phyloP scores from a whole-genome alignment of 805 yeast genomes.

The Wickerhamiella nectarea region DNA sequence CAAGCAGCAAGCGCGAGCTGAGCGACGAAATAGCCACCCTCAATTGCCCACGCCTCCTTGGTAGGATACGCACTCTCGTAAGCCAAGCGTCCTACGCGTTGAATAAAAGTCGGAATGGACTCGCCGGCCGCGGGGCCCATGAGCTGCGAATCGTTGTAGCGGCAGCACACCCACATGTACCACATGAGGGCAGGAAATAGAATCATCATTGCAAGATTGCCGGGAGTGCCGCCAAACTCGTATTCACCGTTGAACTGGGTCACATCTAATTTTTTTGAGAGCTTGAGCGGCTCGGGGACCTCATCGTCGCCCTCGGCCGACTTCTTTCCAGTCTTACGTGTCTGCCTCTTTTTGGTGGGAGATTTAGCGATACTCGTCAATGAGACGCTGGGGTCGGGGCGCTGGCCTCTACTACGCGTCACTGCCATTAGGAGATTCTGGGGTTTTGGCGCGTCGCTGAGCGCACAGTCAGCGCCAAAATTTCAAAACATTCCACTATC shows the following conservation, averaged over 20 bases:
- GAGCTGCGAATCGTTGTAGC: slow-evolving; percentile 58
- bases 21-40: slow-evolving; percentile 49
- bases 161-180: slow-evolving; percentile 89
- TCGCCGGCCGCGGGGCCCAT: slow-evolving; percentile 54
- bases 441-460: too few relatives aligned
- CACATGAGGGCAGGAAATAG: slow-evolving; percentile 92
- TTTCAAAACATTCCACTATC: too few relatives aligned
- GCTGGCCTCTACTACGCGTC: slow-evolving; percentile 2
- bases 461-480: too few relatives aligned
- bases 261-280: slow-evolving; percentile 13
- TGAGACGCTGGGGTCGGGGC: background rate
- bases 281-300: background rate
- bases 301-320: background rate
- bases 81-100: slow-evolving; percentile 31
- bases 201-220: slow-evolving; percentile 80
- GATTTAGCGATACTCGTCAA: too few relatives aligned
- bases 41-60: slow-evolving; percentile 49
- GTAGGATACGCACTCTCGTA: slow-evolving; percentile 34
- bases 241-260: slow-evolving; percentile 19
- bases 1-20: slow-evolving; percentile 68
- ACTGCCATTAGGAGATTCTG: slow-evolving; percentile 2
- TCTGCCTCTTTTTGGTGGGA: background rate
- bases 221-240: slow-evolving; percentile 88
- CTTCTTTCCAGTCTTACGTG: background rate
- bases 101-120: slow-evolving; percentile 34